phyloP scores from a whole-genome alignment of 2,329 filamentous ascomycete genomes.

The Aureobasidium sp. region DNA sequence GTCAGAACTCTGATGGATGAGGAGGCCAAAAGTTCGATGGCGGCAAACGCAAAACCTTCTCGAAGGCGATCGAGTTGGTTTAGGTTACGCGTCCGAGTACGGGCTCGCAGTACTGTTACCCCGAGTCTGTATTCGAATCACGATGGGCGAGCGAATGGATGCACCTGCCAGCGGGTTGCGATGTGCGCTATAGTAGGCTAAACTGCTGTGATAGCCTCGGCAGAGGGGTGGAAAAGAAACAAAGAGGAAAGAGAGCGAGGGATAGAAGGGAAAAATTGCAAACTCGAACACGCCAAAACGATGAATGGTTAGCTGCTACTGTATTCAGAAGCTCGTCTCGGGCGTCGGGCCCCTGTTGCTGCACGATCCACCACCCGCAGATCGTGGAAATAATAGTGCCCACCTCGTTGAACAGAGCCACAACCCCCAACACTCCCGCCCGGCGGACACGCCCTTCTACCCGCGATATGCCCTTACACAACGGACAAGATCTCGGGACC shows the following conservation, averaged over 20 bases:
- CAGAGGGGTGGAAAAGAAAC: background rate
- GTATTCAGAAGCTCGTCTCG: constrained; percentile 1
- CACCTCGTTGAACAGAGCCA: background rate
- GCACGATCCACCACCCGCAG: background rate
- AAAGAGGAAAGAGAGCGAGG: background rate
- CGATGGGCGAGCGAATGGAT: constrained; percentile 1
- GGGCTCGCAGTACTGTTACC: background rate
- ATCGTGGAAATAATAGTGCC: constrained; percentile 1
- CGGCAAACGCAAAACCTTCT: constrained; percentile 1
- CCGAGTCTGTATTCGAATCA: background rate
- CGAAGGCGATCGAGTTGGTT: background rate
- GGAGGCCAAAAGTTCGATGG: background rate
- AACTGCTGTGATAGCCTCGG: background rate
- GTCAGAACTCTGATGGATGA: background rate
- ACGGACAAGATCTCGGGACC: background rate
- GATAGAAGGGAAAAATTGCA: background rate
- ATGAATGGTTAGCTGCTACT: background rate
- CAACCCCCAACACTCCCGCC: background rate
- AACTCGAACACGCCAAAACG: background rate
- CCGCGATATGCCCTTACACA: background rate
- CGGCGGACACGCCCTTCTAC: background rate
- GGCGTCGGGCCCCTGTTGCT: background rate
- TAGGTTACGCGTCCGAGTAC: constrained; percentile 1
- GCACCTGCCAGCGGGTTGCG: constrained; percentile 13
- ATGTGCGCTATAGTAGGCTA: background rate